Conservation (phyloP, 805 yeast species). For the Barnettozyma siamensis region DNA sequence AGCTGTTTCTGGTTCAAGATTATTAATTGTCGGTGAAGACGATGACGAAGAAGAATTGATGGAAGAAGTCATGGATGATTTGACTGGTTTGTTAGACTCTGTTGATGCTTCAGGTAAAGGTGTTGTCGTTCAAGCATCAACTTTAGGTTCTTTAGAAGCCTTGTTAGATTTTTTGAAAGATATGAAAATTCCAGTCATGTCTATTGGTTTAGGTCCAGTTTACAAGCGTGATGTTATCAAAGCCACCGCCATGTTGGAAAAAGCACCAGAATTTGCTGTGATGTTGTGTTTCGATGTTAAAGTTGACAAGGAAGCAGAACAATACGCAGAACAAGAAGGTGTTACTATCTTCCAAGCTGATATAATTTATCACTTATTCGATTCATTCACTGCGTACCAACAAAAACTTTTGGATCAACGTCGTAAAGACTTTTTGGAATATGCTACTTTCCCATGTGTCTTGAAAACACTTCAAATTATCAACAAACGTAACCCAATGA, state of each 20-base stretch:
- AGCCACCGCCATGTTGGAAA: constrained; percentile 94
- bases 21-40: constrained; percentile 90
- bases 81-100: constrained; percentile 89
- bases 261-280: constrained; percentile 92
- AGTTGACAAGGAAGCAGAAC: constrained; percentile 97
- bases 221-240: constrained; percentile 97
- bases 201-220: constrained; percentile 97
- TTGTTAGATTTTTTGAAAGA: constrained; percentile 93
- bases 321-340: constrained; percentile 91
- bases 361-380: constrained; percentile 93
- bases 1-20: constrained; percentile 98
- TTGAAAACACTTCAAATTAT: constrained; percentile 91
- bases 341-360: constrained; percentile 93
- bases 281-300: constrained; percentile 98
- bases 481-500: constrained; percentile 98
- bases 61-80: constrained; percentile 99
- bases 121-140: constrained; percentile 97
- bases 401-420: constrained; percentile 80
- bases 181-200: constrained; percentile 99
- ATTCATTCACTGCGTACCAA: constrained; percentile 90
- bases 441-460: constrained; percentile 93
- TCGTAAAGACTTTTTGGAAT: constrained; percentile 81
- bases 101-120: constrained; percentile 95
- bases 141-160: constrained; percentile 97
- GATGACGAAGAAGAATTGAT: constrained; percentile 96